phyloP scores from a whole-genome alignment of 2,329 filamentous ascomycete species.

The Trichophyton equinum region DNA sequence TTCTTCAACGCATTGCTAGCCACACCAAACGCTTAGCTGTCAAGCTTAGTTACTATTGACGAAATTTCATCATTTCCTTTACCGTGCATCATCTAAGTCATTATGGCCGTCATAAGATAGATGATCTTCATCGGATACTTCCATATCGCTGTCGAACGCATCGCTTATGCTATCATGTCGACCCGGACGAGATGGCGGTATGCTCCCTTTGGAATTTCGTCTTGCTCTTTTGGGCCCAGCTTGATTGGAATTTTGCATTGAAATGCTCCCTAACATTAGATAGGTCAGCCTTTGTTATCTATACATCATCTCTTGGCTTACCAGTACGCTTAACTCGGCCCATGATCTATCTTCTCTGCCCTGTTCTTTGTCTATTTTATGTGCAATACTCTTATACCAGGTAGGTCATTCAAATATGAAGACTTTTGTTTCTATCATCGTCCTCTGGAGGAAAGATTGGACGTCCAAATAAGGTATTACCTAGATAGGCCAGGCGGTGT shows the following conservation, averaged over 20 bases:
- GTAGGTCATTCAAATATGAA: neutral
- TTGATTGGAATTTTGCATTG: neutral
- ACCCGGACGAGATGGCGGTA: neutral
- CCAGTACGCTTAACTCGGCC: neutral
- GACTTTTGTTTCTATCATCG: neutral
- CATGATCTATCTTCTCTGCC: neutral
- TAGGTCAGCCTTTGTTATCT: neutral
- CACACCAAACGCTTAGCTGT: neutral
- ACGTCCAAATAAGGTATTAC: neutral
- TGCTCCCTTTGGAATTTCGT: neutral
- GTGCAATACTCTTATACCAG: neutral
- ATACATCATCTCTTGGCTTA: neutral
- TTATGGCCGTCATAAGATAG: conserved; percentile 6
- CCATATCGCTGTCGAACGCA: neutral
- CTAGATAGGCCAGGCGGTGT: neutral
- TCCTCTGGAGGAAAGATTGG: neutral
- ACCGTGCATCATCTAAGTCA: conserved; percentile 11
- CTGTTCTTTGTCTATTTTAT: neutral
- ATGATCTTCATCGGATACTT: conserved; percentile 1
- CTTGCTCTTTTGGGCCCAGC: neutral
- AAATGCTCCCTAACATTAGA: neutral
- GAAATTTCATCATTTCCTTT: neutral
- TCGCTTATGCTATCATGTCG: neutral
- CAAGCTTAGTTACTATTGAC: neutral
- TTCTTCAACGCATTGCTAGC: conserved; percentile 11